Conservation (phyloP, 1,139 yeast genomes). For the Suhomyces bokatorum region DNA sequence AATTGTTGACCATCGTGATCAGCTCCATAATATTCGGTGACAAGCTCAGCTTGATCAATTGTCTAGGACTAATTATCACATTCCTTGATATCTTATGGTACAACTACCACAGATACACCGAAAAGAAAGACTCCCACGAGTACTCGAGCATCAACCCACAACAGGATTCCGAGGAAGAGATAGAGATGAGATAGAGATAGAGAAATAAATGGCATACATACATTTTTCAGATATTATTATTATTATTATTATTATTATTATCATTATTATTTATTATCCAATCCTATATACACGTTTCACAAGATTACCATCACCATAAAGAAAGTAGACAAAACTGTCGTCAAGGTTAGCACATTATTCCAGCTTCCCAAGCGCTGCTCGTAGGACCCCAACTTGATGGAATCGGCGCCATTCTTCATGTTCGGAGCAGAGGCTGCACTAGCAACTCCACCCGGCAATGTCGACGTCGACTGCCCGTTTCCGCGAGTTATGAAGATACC, state of each 20-base stretch:
- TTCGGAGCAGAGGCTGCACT: constrained; percentile 9
- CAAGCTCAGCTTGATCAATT: constrained; percentile 61
- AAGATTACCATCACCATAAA: constrained; percentile 2
- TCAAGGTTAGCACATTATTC: background rate
- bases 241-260: background rate
- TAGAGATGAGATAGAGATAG: constrained; percentile 2
- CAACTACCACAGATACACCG: constrained; percentile 57
- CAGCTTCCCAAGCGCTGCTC: background rate
- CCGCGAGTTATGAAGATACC: constrained; percentile 8
- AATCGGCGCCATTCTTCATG: background rate
- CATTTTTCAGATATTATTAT: background rate
- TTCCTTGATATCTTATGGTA: constrained; percentile 79
- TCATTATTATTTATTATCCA: background rate
- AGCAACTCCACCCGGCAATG: constrained; percentile 11
- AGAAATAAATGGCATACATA: too few relatives aligned
- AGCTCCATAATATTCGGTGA: constrained; percentile 79
- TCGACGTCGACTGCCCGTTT: constrained; percentile 3
- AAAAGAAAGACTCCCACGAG: constrained; percentile 17
- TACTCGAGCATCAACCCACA: background rate
- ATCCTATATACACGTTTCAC: background rate
- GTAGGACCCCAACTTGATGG: background rate
- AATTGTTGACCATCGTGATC: constrained; percentile 73
- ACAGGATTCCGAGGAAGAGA: constrained; percentile 4
- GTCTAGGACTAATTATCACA: constrained; percentile 77
- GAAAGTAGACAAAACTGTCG: background rate